Percentiles rank a stretch among this genome's conserved stretches.
These are phyloP conservation scores for Lachancea meyersii DNA, from an alignment of 805 yeast genomes.

Conservation along the genomic window DNA sequence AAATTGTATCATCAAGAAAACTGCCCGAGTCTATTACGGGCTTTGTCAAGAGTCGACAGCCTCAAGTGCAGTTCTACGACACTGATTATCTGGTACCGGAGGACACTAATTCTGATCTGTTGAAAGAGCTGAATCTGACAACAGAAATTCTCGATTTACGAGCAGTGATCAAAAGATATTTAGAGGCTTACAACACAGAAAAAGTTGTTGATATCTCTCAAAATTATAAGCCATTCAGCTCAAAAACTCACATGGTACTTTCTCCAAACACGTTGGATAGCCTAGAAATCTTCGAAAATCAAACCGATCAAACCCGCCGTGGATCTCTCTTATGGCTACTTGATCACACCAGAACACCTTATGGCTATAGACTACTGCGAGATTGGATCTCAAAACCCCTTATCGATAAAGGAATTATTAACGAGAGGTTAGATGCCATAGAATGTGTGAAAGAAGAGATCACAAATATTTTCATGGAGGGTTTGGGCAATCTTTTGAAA, in stretches of 20 bases:
- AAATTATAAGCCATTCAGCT: constrained; percentile 45
- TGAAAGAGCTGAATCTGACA: constrained; percentile 25
- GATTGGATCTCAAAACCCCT: constrained; percentile 78
- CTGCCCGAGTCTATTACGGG: constrained; percentile 32
- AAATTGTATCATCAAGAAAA: constrained; percentile 40
- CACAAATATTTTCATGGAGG: constrained; percentile 37
- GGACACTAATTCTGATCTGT: constrained; percentile 12
- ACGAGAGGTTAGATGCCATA: constrained; percentile 58
- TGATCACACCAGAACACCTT: constrained; percentile 72
- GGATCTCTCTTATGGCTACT: constrained; percentile 79
- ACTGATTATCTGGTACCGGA: neutral
- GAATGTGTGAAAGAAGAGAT: constrained; percentile 38
- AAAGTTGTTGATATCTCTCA: constrained; percentile 46
- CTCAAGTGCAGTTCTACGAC: constrained; percentile 10
- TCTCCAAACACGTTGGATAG: constrained; percentile 62
- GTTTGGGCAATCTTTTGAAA: constrained; percentile 31
- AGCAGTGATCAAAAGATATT: constrained; percentile 44
- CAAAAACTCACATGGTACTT: constrained; percentile 42
- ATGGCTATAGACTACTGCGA: constrained; percentile 62
- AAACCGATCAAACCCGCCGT: constrained; percentile 45
- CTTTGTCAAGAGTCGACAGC: constrained; percentile 33
- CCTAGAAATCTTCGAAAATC: constrained; percentile 68
- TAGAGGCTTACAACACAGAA: constrained; percentile 58
- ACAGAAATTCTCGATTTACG: constrained; percentile 28
- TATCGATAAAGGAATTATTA: constrained; percentile 45